Evolutionary conservation across 2,329 filamentous ascomycete species (phyloP), one percentile per base, ranked within the genome.

Genomic region (Colletotrichum tabaci): DNA sequence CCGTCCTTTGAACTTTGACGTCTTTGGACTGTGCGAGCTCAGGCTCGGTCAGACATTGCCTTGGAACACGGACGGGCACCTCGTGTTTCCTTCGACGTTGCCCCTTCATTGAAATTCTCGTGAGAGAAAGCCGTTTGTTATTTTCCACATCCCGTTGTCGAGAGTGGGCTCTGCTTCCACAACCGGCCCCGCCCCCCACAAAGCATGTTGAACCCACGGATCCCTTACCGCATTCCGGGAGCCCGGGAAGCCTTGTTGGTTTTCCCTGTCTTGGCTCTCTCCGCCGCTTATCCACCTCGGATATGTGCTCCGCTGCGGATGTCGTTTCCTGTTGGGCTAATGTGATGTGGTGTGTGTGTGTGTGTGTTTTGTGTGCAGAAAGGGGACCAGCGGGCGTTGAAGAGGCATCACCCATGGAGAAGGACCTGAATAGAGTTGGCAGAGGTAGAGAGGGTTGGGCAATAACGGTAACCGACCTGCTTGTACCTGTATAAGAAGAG

Each of bases 381-480:
- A 21, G 30, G 49, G 42, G 42, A 50, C 49, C 21, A 30, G 4
- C 26, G 18, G 52, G 50, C 42, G 8, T 18, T 2, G 0, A 12
- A 21, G 18, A 70, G 50, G 66, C 66, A 69, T 69, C 42, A 66
- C 50, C 67, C 67, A 62, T 62, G 50, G 8, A 30, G 30, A 38
- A 12, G 10, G 12, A 4, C 21, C 9, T 15, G 15, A 7, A 30
- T 21, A 38, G 26, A 30, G 16, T 21, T n/a, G 52, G 4, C 4
- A 38, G 18, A 2, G 42, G 30, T 0, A 26, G 30, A 23, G 3
- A 8, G 42, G 15, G 2, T 10, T n/a, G 35, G 38, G n/a, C n/a
- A 15, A 12, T 15, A 47, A n/a, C 7, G 44, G 16, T 5, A 3
- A 30, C 18, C 7, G 2, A 21, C 5, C 3, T 26, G 26, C 26